Percentiles rank a stretch among this genome's conserved stretches.
These are phyloP conservation scores for Candida freyschussii DNA, from an alignment of 1,139 yeast species.

Conservation along the genomic window DNA sequence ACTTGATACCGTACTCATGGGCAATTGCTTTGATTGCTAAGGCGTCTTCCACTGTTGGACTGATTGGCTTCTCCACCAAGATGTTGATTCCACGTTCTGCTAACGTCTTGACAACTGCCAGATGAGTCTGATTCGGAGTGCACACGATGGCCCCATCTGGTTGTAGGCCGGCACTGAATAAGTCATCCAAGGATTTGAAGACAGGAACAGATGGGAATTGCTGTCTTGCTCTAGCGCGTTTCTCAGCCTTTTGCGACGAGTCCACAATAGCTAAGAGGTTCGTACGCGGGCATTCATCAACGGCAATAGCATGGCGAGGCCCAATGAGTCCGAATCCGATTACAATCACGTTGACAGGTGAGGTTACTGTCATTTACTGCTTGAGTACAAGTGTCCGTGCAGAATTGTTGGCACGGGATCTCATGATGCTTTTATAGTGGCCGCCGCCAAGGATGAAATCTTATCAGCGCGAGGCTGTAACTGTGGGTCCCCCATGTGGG, in stretches of 20 bases:
- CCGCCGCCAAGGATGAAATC: too few species aligned
- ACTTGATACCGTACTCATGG: constrained; percentile 7
- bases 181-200: constrained; percentile 10
- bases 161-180: constrained; percentile 15
- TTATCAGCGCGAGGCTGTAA: too few species aligned
- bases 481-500: too few species aligned
- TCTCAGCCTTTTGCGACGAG: constrained; percentile 13
- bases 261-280: constrained; percentile 14
- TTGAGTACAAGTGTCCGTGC: not conserved
- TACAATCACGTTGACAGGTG: constrained; percentile 12
- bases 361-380: constrained; percentile 12
- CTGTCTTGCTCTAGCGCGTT: constrained; percentile 12
- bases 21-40: constrained; percentile 12
- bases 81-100: constrained; percentile 11
- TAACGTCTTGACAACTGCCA: constrained; percentile 10
- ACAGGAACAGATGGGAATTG: constrained; percentile 14
- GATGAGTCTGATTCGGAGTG: constrained; percentile 17
- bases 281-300: constrained; percentile 13
- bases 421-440: not conserved
- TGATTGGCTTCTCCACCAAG: constrained; percentile 17
- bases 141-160: constrained; percentile 19
- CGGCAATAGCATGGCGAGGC: constrained; percentile 17
- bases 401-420: not conserved
- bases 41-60: constrained; percentile 17
- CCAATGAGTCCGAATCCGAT: constrained; percentile 19